Conservation (phyloP, 2,329 filamentous ascomycete species). For the Aspergillus ustus region DNA sequence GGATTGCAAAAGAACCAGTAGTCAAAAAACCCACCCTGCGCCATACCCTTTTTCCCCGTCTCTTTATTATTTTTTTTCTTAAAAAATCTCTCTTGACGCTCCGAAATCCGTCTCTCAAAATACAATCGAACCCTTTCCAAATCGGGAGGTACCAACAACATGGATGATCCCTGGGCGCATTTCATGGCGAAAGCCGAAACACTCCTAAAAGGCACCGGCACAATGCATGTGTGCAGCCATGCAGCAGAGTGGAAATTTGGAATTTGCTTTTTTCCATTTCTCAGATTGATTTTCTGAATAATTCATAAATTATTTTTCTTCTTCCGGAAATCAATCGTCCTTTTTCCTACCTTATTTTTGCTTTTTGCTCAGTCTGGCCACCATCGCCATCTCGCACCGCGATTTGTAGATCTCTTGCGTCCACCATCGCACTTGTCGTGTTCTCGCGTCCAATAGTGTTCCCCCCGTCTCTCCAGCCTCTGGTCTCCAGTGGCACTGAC, state of each 20-base stretch:
- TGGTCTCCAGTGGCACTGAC: slow-evolving; percentile 12
- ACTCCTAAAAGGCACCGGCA: slow-evolving; percentile 24
- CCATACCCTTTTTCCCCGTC: slow-evolving; percentile 6
- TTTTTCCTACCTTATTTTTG: slow-evolving; percentile 10
- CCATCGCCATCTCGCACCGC: slow-evolving; percentile 13
- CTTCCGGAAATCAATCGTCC: not conserved
- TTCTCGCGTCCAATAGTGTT: not conserved
- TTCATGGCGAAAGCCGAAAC: slow-evolving; percentile 30
- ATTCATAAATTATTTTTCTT: slow-evolving; percentile 1
- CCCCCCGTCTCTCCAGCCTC: slow-evolving; percentile 5
- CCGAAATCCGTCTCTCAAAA: not conserved
- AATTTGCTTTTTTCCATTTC: slow-evolving; percentile 11
- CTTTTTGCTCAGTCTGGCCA: slow-evolving; percentile 7
- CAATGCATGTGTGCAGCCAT: slow-evolving; percentile 26
- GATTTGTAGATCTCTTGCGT: slow-evolving; percentile 24
- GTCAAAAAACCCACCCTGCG: slow-evolving; percentile 6
- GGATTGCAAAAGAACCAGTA: slow-evolving; percentile 24
- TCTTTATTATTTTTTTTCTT: not conserved
- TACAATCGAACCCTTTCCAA: slow-evolving; percentile 19
- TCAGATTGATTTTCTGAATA: slow-evolving; percentile 1
- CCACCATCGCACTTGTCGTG: not conserved
- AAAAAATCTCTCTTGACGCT: not conserved
- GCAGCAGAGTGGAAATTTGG: slow-evolving; percentile 25
- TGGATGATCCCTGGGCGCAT: slow-evolving; percentile 31
- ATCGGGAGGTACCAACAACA: slow-evolving; percentile 25